These are phyloP conservation scores for Talaromyces thailandensis DNA, from an alignment of 495 filamentous ascomycete species.

Conservation along the genomic window DNA sequence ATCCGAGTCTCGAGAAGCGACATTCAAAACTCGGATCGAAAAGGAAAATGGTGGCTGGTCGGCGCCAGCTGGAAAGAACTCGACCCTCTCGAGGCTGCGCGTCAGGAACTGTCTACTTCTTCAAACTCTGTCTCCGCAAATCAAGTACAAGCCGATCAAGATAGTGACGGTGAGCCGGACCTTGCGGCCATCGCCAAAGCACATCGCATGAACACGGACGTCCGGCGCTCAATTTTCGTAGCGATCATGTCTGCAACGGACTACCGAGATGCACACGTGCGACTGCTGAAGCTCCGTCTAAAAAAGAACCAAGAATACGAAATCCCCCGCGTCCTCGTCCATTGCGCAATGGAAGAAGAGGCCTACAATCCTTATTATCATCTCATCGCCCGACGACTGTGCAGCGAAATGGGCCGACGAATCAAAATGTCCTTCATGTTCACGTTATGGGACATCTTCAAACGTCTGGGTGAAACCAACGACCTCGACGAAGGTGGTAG, in stretches of 20 bases:
- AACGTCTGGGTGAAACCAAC: slow-evolving; percentile 66
- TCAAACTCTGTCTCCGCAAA: slow-evolving; percentile 9
- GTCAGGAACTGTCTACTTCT: slow-evolving; percentile 13
- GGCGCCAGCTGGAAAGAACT: slow-evolving; percentile 78
- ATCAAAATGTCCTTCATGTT: slow-evolving; percentile 78
- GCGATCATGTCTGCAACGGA: slow-evolving; percentile 77
- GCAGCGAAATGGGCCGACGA: slow-evolving; percentile 52
- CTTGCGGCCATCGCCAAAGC: slow-evolving; percentile 66
- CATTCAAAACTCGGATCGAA: slow-evolving; percentile 69
- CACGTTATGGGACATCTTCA: slow-evolving; percentile 80
- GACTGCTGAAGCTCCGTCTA: slow-evolving; percentile 71
- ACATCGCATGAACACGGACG: slow-evolving; percentile 90
- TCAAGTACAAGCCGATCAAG: slow-evolving; percentile 18
- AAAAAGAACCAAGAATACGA: slow-evolving; percentile 81
- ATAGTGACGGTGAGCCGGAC: slow-evolving; percentile 52
- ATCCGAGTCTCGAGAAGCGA: slow-evolving; percentile 72
- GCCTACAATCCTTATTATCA: slow-evolving; percentile 91
- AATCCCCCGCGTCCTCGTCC: slow-evolving; percentile 78
- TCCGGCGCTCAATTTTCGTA: slow-evolving; percentile 86
- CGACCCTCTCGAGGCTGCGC: slow-evolving; percentile 29
- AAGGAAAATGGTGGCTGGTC: slow-evolving; percentile 97
- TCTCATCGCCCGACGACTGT: slow-evolving; percentile 67
- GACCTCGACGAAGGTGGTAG: slow-evolving; percentile 45
- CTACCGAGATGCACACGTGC: slow-evolving; percentile 70
- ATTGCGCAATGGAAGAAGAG: slow-evolving; percentile 76